Base-by-base conservation (phyloP, 1,284 basidiomycete species). In the Sanguinoderma infundibulare region DNA sequence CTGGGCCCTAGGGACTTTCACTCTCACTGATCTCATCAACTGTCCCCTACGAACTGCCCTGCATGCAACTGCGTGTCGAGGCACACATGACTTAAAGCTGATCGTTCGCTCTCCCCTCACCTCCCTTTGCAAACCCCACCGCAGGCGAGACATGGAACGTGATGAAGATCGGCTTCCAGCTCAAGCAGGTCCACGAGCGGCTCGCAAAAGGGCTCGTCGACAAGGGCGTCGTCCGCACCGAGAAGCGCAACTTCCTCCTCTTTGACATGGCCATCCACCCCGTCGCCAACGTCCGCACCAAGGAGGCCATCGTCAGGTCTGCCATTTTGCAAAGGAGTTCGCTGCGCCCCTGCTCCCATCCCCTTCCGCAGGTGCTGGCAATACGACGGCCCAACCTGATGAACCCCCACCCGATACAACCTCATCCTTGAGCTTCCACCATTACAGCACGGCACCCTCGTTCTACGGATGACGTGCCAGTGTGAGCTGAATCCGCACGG, bases 241-340 rank as follows among this genome's bases (percentile, higher is more conserved):
- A 98, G 76, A 98, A 98, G 75, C 92, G 95, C 74, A 98, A 98
- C 77, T 98, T 98, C 77, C 84, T 98, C 49, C 83, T 98, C n/a
- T 98, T 98, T 76, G 96, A 98, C 79, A 98, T 98, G 96, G 95
- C 96, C 22, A 98, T 96, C 0, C 96, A 98, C 75, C 96, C 96
- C 1, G 91, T 98, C 58, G 93, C 95, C 8, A 96, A 98, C 76
- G 85, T 94, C 28, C 90, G 92, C 61, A 90, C 90, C 15, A 98
- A 98, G 75, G 94, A 96, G 72, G 82, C 84, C 63, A 86, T 98
- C 70, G 83, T 98, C 68, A 83, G 58, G 64, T 82, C 15, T 79
- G 75, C 70, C 67, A 70, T n/a, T 76, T 82, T 14, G 49, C 70
- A 47, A 34, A 64, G 6, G 68, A 70, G 26, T 57, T 63, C 14